Conservation (phyloP, 2,329 filamentous ascomycete species). For the Botrytis tulipae region DNA sequence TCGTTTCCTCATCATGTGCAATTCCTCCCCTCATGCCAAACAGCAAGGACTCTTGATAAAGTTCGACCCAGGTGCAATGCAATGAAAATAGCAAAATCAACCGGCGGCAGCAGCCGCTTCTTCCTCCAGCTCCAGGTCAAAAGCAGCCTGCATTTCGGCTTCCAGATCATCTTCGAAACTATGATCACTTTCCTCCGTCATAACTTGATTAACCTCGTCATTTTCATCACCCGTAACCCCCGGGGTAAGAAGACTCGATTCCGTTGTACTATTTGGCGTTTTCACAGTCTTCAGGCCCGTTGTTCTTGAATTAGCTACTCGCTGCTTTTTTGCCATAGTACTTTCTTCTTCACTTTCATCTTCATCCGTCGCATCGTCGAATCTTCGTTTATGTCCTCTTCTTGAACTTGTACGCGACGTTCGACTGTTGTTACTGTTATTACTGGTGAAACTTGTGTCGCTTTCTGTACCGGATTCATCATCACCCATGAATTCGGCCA, state of each 20-base stretch:
- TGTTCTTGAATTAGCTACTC: conserved; percentile 46
- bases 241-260: conserved; percentile 44
- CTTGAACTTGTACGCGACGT: conserved; percentile 28
- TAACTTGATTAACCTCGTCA: conserved; percentile 28
- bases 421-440: conserved; percentile 27
- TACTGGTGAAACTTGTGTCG: conserved; percentile 27
- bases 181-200: conserved; percentile 38
- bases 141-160: conserved; percentile 49
- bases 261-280: conserved; percentile 43
- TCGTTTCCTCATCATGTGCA: neutral
- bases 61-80: neutral
- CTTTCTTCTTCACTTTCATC: conserved; percentile 51
- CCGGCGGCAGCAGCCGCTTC: neutral
- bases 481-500: conserved; percentile 68
- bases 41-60: conserved; percentile 41
- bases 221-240: conserved; percentile 44
- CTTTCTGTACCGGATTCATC: conserved; percentile 51
- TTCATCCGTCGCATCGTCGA: conserved; percentile 42
- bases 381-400: conserved; percentile 36
- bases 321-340: conserved; percentile 51
- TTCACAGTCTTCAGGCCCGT: conserved; percentile 49
- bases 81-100: neutral
- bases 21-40: neutral
- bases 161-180: conserved; percentile 49
- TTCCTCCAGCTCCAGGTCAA: conserved; percentile 40